Conservation (phyloP, 495 filamentous ascomycete species). For the Lindgomyces ingoldianus region DNA sequence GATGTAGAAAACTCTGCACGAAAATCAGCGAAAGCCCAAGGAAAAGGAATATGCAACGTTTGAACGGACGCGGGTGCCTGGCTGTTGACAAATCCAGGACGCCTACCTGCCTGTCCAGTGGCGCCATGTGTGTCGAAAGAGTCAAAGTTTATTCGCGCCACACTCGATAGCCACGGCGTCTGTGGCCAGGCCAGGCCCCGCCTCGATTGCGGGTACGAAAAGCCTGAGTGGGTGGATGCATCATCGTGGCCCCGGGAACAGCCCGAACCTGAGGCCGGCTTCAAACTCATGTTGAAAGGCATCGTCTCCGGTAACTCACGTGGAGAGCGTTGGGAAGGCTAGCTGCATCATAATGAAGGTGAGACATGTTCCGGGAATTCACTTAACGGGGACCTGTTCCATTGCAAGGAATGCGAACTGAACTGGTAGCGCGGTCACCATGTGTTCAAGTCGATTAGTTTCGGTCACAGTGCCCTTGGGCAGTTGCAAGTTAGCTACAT, state of each 20-base stretch:
- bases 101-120: not conserved
- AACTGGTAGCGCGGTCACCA: not conserved
- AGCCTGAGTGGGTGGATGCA: not conserved
- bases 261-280: not conserved
- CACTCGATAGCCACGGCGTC: slow-evolving; percentile 6
- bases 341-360: not conserved
- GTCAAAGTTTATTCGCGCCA: slow-evolving; percentile 12
- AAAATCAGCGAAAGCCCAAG: not conserved
- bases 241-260: not conserved
- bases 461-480: slow-evolving; percentile 16
- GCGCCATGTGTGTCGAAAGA: slow-evolving; percentile 10
- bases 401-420: too few species aligned
- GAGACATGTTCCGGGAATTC: slow-evolving; percentile 1
- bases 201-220: not conserved
- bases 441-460: slow-evolving; percentile 10
- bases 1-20: not conserved
- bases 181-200: slow-evolving; percentile 11
- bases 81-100: not conserved
- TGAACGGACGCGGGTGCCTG: not conserved
- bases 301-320: too few species aligned
- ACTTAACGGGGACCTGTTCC: too few species aligned
- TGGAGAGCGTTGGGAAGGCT: not conserved
- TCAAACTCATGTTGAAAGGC: too few species aligned
- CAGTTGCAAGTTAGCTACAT: slow-evolving; percentile 19
- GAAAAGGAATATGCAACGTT: not conserved